Evolutionary conservation across 805 yeast genomes (phyloP), one percentile per base, ranked within the genome.

Genomic region (Cyberlindnera bimundalis): DNA sequence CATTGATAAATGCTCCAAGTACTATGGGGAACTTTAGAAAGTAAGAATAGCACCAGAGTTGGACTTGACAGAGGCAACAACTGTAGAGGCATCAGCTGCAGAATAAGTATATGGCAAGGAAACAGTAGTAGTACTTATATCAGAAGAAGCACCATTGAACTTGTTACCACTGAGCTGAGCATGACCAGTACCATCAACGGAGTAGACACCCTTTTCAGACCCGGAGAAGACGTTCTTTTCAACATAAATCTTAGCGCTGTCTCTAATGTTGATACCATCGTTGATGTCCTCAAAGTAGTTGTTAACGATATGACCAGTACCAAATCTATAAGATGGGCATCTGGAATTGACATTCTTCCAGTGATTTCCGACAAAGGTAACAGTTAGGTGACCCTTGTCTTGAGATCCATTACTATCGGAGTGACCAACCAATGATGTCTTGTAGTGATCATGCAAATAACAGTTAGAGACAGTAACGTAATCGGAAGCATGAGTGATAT

Each of bases 311-410:
- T 37, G 40, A 13, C 19, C 40, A 14, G 40, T 37, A 31, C 40
- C 40, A 30, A 37, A 37, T 37, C 40, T 37, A 31, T 18, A 20
- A n/a, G 40, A 37, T 30, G 40, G 40, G 21, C 35, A 23, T 37
- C 40, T 37, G 25, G 40, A 37, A 35, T 37, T 37, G 32, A 37
- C 11, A 34, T 37, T 37, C 27, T 37, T 10, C 40, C 40, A 37
- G 32, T 25, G 19, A 31, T 37, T 37, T 24, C 12, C 18, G 14
- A 25, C 35, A 19, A 21, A 37, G 19, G 40, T 37, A 11, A 37
- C 40, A 12, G 35, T 37, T 35, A 37, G 26, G n/a, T 37, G 40
- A n/a, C 40, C 40, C 6, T 11, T 19, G 27, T 37, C 40, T 20
- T 37, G 31, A 5, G n/a, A n/a, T 5, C 35, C 31, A 31, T 37